phyloP scores from a whole-genome alignment of 1,284 basidiomycete genomes.

The Tylopilus sp. region DNA sequence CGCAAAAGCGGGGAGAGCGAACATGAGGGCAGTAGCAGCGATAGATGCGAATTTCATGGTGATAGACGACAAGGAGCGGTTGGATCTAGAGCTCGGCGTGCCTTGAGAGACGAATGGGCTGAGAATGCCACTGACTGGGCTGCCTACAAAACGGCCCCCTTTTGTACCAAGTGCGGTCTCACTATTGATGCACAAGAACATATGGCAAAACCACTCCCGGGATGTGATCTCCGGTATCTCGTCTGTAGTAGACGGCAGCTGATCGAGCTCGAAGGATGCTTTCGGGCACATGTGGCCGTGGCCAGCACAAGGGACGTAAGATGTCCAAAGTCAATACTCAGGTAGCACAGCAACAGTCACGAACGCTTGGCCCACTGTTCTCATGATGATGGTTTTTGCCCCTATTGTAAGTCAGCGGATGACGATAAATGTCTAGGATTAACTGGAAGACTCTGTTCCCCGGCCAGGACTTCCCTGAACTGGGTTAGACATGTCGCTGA shows the following conservation, averaged over 20 bases:
- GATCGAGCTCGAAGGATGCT: conserved; percentile 12
- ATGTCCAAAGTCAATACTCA: background rate
- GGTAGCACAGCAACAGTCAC: background rate
- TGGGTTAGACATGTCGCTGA: background rate
- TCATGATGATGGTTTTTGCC: conserved; percentile 13
- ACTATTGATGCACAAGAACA: background rate
- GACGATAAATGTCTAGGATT: background rate
- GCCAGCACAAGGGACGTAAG: background rate
- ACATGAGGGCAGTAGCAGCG: conserved; percentile 17
- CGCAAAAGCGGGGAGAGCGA: conserved; percentile 29
- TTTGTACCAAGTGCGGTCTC: conserved; percentile 27
- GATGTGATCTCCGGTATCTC: background rate
- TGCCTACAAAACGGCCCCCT: background rate
- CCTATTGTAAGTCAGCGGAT: background rate
- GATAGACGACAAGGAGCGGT: background rate
- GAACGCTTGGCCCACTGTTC: conserved; percentile 8
- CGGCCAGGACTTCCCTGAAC: too few species aligned
- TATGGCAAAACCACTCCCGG: conserved; percentile 4
- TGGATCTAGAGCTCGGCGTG: background rate
- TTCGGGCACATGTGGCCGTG: conserved; percentile 15
- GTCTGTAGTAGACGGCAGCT: background rate
- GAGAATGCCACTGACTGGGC: background rate
- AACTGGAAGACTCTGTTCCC: too few species aligned
- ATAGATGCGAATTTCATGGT: conserved; percentile 38
- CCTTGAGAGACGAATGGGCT: background rate